Conservation (phyloP, 106 monocot species). For the Apostasia ramifera region DNA sequence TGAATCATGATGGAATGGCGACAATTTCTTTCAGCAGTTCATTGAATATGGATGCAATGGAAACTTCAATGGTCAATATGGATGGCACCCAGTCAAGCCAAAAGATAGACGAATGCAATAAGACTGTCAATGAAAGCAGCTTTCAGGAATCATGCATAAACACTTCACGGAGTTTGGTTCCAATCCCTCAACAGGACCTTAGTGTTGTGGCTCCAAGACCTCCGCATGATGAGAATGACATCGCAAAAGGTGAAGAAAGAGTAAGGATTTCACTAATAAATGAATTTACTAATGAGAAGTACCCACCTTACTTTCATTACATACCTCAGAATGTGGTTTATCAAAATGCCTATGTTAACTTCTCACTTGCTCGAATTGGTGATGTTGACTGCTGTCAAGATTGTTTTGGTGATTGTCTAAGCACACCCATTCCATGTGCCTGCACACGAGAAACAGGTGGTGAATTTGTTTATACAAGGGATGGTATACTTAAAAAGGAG, state of each 20-base stretch:
- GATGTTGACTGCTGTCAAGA: conserved; percentile 80
- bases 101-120: neutral
- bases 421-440: conserved; percentile 56
- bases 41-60: neutral
- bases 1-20: neutral
- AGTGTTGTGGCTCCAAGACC: conserved; percentile 28
- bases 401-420: conserved; percentile 73
- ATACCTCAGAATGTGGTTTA: conserved; percentile 58
- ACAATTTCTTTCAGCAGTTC: conserved; percentile 4
- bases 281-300: conserved; percentile 35
- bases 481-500: conserved; percentile 51
- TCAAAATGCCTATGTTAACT: conserved; percentile 74
- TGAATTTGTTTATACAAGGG: conserved; percentile 64
- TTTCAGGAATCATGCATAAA: neutral
- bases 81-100: neutral
- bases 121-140: neutral
- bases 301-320: conserved; percentile 61
- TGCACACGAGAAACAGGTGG: conserved; percentile 84
- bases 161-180: conserved; percentile 12
- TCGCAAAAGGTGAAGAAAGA: conserved; percentile 79
- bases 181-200: conserved; percentile 15
- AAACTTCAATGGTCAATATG: neutral
- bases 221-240: conserved; percentile 61
- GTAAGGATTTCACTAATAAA: conserved; percentile 53
- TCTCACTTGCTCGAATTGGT: conserved; percentile 83